These are phyloP conservation scores for Psilocybe mexicana DNA, from an alignment of 1,284 basidiomycete genomes.

Conservation along the genomic window DNA sequence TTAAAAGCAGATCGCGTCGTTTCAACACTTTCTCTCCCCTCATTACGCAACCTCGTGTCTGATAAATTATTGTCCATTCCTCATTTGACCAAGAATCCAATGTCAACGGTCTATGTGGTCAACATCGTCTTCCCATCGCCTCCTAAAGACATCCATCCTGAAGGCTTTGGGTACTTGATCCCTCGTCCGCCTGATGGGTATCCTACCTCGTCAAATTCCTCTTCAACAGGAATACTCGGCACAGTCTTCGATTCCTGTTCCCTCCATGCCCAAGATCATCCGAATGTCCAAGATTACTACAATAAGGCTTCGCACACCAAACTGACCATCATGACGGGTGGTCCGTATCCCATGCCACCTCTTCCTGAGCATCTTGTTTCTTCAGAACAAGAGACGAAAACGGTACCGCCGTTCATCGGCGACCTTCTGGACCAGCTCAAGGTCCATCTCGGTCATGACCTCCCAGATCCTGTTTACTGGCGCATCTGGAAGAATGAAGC, in stretches of 20 bases:
- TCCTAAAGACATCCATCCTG: slow-evolving; percentile 61
- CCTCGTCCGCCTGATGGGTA: slow-evolving; percentile 68
- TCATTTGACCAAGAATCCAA: slow-evolving; percentile 53
- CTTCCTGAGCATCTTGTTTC: slow-evolving; percentile 27
- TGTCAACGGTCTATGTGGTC: slow-evolving; percentile 69
- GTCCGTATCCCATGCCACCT: slow-evolving; percentile 56
- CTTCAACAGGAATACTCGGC: slow-evolving; percentile 65
- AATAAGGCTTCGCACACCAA: slow-evolving; percentile 51
- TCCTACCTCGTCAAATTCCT: slow-evolving; percentile 26
- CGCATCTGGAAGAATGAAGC: slow-evolving; percentile 58
- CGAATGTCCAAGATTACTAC: slow-evolving; percentile 25
- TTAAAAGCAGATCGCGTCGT: slow-evolving; percentile 57
- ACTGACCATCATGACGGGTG: slow-evolving; percentile 91
- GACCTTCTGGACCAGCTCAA: slow-evolving; percentile 52
- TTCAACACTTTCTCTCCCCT: slow-evolving; percentile 72
- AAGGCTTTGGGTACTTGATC: slow-evolving; percentile 93
- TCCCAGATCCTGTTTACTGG: slow-evolving; percentile 63
- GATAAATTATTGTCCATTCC: slow-evolving; percentile 45
- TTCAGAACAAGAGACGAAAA: slow-evolving; percentile 24
- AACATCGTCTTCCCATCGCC: slow-evolving; percentile 72
- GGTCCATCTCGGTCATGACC: slow-evolving; percentile 47
- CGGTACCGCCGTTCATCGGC: slow-evolving; percentile 34
- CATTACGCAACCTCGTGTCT: slow-evolving; percentile 54
- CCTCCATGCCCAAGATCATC: slow-evolving; percentile 66
- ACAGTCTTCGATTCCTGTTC: slow-evolving; percentile 85